These are phyloP conservation scores for Salix viminalis DNA, from an alignment of 345 rosid genomes.

Conservation along the genomic window DNA sequence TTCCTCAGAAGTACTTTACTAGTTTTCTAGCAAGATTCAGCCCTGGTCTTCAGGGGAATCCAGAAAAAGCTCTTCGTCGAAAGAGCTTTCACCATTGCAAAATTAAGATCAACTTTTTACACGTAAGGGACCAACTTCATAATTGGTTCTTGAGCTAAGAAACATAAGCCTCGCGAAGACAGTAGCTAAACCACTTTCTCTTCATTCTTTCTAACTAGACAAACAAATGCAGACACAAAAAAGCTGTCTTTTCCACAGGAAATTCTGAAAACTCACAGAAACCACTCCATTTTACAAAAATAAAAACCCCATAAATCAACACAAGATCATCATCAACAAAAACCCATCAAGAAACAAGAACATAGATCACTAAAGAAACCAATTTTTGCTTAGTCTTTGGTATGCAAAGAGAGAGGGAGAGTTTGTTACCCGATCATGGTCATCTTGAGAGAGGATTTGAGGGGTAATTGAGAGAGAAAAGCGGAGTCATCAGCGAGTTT, in stretches of 20 bases:
- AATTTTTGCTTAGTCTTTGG: not conserved
- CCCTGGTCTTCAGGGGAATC: not conserved
- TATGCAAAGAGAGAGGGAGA: not conserved
- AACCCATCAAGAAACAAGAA: not conserved
- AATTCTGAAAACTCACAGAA: not conserved
- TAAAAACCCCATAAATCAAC: not conserved
- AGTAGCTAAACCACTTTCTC: not conserved
- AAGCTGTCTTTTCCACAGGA: not conserved
- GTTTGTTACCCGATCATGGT: slow-evolving; percentile 78
- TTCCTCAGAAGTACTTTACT: too few relatives aligned
- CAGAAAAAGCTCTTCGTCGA: not conserved
- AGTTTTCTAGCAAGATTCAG: not conserved
- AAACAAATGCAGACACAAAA: not conserved
- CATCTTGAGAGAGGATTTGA: slow-evolving; percentile 87
- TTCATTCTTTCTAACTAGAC: not conserved
- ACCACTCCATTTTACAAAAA: not conserved
- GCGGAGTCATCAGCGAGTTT: slow-evolving; percentile 75
- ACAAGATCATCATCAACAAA: not conserved
- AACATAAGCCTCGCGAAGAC: not conserved
- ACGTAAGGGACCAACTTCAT: not conserved
- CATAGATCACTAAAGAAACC: not conserved
- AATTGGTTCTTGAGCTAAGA: not conserved
- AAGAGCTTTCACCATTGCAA: not conserved
- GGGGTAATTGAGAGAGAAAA: slow-evolving; percentile 67
- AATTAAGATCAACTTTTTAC: not conserved